Conservation (phyloP, 495 filamentous ascomycete genomes). For the Penicillium dipodomyicola region DNA sequence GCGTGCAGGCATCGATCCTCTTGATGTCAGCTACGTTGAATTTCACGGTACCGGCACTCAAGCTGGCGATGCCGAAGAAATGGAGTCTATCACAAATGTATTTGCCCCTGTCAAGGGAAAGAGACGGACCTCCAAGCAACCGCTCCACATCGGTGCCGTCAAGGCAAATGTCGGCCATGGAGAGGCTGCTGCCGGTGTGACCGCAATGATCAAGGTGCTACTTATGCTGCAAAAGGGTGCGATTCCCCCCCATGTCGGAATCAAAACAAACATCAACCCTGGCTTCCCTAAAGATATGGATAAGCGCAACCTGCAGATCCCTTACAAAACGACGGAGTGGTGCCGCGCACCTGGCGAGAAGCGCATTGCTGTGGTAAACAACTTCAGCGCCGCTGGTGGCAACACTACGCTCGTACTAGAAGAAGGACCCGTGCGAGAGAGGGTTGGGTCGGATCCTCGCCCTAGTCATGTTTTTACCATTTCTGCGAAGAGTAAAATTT, state of each 20-base stretch:
- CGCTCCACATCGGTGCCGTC: background rate
- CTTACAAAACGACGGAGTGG: background rate
- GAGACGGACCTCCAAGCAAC: no score
- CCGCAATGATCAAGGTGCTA: slow-evolving; percentile 12
- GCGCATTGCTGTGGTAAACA: slow-evolving; percentile 34
- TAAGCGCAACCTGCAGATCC: slow-evolving; percentile 32
- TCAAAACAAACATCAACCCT: slow-evolving; percentile 46
- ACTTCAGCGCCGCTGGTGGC: slow-evolving; percentile 44
- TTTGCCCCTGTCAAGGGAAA: slow-evolving; percentile 12
- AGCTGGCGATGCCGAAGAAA: slow-evolving; percentile 38
- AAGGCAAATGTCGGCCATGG: slow-evolving; percentile 2
- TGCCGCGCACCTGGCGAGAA: slow-evolving; percentile 9
- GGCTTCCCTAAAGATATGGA: slow-evolving; percentile 24
- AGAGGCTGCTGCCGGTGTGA: background rate
- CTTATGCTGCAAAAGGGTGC: slow-evolving; percentile 29
- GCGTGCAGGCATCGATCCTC: slow-evolving; percentile 41
- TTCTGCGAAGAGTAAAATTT: no score
- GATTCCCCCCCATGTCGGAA: slow-evolving; percentile 38
- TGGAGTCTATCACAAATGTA: slow-evolving; percentile 26
- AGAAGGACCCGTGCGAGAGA: no score
- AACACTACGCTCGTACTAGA: no score
- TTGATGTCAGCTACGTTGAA: slow-evolving; percentile 52
- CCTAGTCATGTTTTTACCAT: no score
- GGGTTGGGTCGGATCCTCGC: no score
- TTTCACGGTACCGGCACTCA: slow-evolving; percentile 49